Evolutionary conservation across 345 rosid species (phyloP), one percentile per base, ranked within the genome.

Genomic region (Pugionium cornutum): DNA sequence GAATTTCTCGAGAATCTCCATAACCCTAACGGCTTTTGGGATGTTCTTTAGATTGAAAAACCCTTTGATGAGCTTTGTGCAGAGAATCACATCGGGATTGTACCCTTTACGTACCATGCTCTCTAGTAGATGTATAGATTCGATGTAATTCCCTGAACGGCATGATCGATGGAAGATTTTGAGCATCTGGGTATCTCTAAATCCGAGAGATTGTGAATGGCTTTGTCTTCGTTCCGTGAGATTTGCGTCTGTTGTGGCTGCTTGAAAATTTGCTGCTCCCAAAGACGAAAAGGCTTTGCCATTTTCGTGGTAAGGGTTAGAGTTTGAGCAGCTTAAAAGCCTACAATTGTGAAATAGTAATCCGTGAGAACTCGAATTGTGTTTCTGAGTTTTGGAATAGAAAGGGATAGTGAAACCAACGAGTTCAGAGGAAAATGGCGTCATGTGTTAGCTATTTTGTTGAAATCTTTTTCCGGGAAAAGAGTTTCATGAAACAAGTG

Each of bases 41-140:
- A 80, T 49, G 51, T 87, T 83, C 65, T 78, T 80, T 0, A 76
- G 75, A 31, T 66, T 79, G 69, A 85, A 83, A 9, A 92, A 82
- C 6, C 92, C 90, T 75, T 85, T 84, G 7, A 89, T 82, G 70
- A 92, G 91, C 85, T 83, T 85, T 4, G 96, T 92, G 64, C 96
- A 92, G 44, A 77, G 62, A 27, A 89, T 69, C 37, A 84, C 88
- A 63, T 89, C 95, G 7, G 92, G 96, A 25, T 66, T 82, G 67
- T 80, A 81, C 8, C 85, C 89, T 58, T 82, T 84, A 27, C 65
- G 76, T 4, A 84, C 84, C 83, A 89, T 80, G 35, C 69, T 76
- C 75, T 87, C 98, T 43, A 89, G 92, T 62, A 84, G 78, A 39
- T 85, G 85, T 4, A 92, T 83, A 8, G 96, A 71, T 61, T 89